phyloP scores from a whole-genome alignment of 2,329 filamentous ascomycete genomes.

The Immersiporthe knoxdaviesiana region DNA sequence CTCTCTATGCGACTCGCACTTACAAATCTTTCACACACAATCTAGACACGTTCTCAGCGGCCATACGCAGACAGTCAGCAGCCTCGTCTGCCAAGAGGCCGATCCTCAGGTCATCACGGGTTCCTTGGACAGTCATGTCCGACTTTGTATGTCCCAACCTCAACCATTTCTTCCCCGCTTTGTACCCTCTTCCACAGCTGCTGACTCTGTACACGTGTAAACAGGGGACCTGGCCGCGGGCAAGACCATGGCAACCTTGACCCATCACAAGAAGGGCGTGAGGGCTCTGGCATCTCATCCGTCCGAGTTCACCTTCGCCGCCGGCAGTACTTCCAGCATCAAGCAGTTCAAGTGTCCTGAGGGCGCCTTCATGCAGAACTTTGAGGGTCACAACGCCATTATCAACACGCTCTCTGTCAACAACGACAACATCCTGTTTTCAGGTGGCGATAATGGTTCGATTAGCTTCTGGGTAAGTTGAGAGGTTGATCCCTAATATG shows the following conservation, averaged over 20 bases:
- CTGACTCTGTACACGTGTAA: neutral
- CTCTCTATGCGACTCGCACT: neutral
- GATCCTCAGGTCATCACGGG: constrained; percentile 94
- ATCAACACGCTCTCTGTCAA: constrained; percentile 95
- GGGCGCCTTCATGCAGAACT: constrained; percentile 98
- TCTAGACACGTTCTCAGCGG: constrained; percentile 77
- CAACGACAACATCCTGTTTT: constrained; percentile 93
- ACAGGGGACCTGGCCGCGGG: constrained; percentile 82
- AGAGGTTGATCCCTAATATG: neutral
- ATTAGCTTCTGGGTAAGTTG: constrained; percentile 79
- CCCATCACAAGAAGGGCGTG: constrained; percentile 98
- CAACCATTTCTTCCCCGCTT: neutral
- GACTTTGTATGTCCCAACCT: constrained; percentile 64
- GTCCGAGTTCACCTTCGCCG: constrained; percentile 94
- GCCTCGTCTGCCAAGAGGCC: constrained; percentile 90
- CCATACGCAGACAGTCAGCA: constrained; percentile 87
- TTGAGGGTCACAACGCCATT: constrained; percentile 93
- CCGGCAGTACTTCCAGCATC: constrained; percentile 87
- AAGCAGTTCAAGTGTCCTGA: constrained; percentile 99
- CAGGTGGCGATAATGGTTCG: constrained; percentile 92
- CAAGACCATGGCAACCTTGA: constrained; percentile 94
- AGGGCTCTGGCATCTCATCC: constrained; percentile 84
- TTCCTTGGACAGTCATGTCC: constrained; percentile 89
- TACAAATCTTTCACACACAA: neutral
- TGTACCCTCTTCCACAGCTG: neutral